Evolutionary conservation across 805 yeast species (phyloP).

Genomic region (Ogataea paraovalis): DNA sequence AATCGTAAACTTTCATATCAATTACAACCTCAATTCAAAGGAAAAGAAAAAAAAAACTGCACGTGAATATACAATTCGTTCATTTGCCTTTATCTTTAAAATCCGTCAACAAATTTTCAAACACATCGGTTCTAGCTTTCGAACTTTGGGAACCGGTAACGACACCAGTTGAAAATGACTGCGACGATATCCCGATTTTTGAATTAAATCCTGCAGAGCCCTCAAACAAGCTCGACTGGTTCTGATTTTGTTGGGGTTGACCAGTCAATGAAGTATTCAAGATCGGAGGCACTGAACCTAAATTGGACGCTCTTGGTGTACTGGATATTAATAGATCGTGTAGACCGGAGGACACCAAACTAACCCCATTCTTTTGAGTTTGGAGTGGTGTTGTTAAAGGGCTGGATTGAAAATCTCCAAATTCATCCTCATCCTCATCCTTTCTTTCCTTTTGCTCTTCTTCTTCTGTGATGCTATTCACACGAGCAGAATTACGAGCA

Average conservation of each 20-base stretch:
- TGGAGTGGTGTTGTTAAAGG: background rate
- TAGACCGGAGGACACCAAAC: background rate
- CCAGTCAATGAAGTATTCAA: background rate
- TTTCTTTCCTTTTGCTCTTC: constrained; percentile 1
- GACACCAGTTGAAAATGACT: background rate
- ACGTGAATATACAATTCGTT: background rate
- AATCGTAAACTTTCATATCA: too few species aligned
- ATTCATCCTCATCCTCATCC: constrained; percentile 17
- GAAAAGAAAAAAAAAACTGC: too few species aligned
- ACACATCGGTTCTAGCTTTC: constrained; percentile 8
- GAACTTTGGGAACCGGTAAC: too few species aligned
- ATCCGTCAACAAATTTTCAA: constrained; percentile 12
- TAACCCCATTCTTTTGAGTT: background rate
- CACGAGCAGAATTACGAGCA: background rate
- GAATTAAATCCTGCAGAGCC: background rate
- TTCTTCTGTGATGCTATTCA: background rate
- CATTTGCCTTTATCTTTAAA: constrained; percentile 1
- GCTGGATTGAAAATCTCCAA: constrained; percentile 22
- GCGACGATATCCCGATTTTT: too few species aligned
- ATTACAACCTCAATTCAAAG: too few species aligned
- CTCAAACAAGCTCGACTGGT: too few species aligned
- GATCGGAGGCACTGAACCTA: background rate
- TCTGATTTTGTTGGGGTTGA: background rate
- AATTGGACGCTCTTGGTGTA: background rate
- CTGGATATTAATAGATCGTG: background rate